Evolutionary conservation across 768 basidiomycete genomes (phyloP), one percentile per base, ranked within the genome.

Genomic region (Amanita rubescens): DNA sequence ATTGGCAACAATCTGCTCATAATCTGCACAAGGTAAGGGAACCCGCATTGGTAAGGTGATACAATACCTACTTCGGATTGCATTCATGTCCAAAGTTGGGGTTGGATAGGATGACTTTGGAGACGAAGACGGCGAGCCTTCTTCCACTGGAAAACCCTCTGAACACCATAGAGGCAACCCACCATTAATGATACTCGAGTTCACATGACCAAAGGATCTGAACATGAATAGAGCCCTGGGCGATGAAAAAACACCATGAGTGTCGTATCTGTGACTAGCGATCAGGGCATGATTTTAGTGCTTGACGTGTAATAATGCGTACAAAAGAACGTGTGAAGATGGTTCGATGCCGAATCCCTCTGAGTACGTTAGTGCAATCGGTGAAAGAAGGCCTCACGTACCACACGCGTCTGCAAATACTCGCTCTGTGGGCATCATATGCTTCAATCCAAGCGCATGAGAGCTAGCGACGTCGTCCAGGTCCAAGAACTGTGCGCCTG

Each of bases 221-320:
- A 98, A 96, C 75, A 91, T 98, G 75, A 90, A 98, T 41, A 94
- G 77, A 1, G 92, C 91, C 55, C 96, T 81, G 51, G 96, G 94
- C 19, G 92, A 81, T 2, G 90, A 92, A 74, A 98, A 97, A 15
- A 97, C 73, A 10, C 96, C 95, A 54, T 86, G 80, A 1, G 85
- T 75, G 65, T 99, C 96, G 66, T 98, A 99, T 57, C 88, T 90
- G 63, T 35, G 49, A n/a, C 9, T 14, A 37, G 25, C 57, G 25
- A 33, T 53, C 49, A 51, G 6, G 55, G 44, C 46, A 22, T 20
- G 3, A 43, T 3, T 24, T 8, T 12, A 20, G 48, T 22, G 49
- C 50, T 33, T 24, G 35, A 45, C 43, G 34, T 35, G 45, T 44
- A 43, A 24, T 22, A 66, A n/a, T n/a, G n/a, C 80, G 45, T 64